Evolutionary conservation across 805 yeast genomes (phyloP).

Genomic region (Hagleromyces aurorensis): DNA sequence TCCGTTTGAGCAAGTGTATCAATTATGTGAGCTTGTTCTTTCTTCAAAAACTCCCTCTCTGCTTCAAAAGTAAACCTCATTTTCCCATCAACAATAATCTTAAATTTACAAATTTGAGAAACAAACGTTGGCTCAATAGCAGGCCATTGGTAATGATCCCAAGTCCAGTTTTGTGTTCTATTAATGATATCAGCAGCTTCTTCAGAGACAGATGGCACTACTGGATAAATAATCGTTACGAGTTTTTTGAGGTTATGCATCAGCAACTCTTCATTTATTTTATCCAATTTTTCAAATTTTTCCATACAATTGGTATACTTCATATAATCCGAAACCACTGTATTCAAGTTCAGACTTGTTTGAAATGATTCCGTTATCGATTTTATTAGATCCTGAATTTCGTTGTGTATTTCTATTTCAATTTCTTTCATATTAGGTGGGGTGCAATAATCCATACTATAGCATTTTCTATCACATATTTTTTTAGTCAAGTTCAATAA

Average conservation of each 20-base stretch:
- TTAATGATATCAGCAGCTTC: conserved; percentile 61
- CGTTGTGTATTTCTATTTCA: conserved; percentile 55
- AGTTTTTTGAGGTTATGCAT: conserved; percentile 45
- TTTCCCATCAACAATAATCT: conserved; percentile 69
- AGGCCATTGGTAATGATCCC: conserved; percentile 56
- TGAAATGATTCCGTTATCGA: conserved; percentile 55
- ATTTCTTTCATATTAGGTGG: conserved; percentile 26
- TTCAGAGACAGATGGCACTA: conserved; percentile 74
- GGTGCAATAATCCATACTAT: conserved; percentile 6
- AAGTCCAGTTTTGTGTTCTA: conserved; percentile 11
- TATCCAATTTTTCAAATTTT: conserved; percentile 32
- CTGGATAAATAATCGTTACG: conserved; percentile 63
- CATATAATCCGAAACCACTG: conserved; percentile 86
- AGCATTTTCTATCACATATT: conserved; percentile 6
- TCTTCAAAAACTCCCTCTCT: conserved; percentile 31
- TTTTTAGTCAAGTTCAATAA: conserved; percentile 32
- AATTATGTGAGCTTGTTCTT: conserved; percentile 32
- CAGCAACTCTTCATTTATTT: conserved; percentile 36
- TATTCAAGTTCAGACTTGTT: conserved; percentile 59
- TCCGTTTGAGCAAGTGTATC: conserved; percentile 30
- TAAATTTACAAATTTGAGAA: conserved; percentile 37
- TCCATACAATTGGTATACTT: conserved; percentile 55
- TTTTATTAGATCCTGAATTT: conserved; percentile 38
- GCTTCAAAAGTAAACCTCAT: conserved; percentile 42
- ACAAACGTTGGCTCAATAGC: conserved; percentile 31